Base-by-base conservation (phyloP, 2,329 filamentous ascomycete species). In the Colletotrichum noveboracense region DNA sequence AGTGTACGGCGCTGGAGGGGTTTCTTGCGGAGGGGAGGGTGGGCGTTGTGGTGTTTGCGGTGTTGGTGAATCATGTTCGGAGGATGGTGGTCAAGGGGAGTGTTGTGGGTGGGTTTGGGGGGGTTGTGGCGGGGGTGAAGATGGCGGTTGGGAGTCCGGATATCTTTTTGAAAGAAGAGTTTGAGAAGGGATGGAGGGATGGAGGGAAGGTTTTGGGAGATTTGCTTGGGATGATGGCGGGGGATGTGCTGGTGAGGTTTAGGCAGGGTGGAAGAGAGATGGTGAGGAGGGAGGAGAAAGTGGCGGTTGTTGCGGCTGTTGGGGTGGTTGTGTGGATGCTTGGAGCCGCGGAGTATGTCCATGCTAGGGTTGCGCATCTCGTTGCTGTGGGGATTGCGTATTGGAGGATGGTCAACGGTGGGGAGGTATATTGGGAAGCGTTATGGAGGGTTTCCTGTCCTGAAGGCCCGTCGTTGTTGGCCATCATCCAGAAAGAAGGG, bases 61-160 rank as follows among this genome's bases (percentile, higher is more conserved):
- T 85, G 18, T 74, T 87, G 14, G 56, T 83, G 30, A 83, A 87
- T 80, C 86, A 88, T 77, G 79, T 85, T 18, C 82, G 84, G 6
- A 79, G 83, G 24, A 78, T 82, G n/a, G 71, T 86, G 0, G 56
- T 70, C 13, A 84, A 82, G 8, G 80, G 77, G 78, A 73, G 84
- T 0, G 81, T 80, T 5, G 77, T 81, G 26, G 84, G 82, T 36
- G 65, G 82, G 14, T 81, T 81, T 77, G 71, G 77, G 73, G 78
- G 78, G 26, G 84, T 84, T 13, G 79, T 83, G 70, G 83, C 82
- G 32, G 79, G 80, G 75, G 81, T 86, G 77, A 86, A 84, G 70
- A 79, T 84, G 56, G 85, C 82, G n/a, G 78, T 78, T 7, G 80
- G 77, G 16, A 82, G 83, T 34, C 86, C 85, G 7, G 83, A 83